These are phyloP conservation scores for Mycena olivaceomarginata DNA, from an alignment of 768 basidiomycete species.

Conservation along the genomic window DNA sequence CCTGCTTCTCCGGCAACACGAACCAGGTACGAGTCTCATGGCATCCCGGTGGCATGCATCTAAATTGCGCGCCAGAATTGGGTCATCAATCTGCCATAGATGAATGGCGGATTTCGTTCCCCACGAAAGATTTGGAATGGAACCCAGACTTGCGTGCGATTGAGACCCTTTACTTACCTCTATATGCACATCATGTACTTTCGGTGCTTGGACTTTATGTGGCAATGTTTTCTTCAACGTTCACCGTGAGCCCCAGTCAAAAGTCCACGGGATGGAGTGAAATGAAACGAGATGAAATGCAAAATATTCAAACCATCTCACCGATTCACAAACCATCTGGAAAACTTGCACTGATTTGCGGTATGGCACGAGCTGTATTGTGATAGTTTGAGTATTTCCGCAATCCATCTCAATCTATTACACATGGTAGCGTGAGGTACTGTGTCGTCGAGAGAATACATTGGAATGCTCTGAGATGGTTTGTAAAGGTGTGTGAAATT, in stretches of 20 bases:
- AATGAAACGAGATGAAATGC: too few species aligned
- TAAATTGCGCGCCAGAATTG: background rate
- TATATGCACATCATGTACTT: background rate
- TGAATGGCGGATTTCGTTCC: background rate
- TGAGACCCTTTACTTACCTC: background rate
- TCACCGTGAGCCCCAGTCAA: background rate
- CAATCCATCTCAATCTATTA: too few species aligned
- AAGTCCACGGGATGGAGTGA: too few species aligned
- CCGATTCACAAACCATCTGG: too few species aligned
- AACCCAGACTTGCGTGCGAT: background rate
- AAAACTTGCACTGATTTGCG: too few species aligned
- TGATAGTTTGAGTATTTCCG: too few species aligned
- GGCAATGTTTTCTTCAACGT: background rate
- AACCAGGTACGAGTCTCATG: slow-evolving; percentile 9
- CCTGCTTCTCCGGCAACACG: slow-evolving; percentile 7
- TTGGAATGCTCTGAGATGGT: too few species aligned
- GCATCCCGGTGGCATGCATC: background rate
- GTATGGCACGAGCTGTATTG: too few species aligned
- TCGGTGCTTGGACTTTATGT: slow-evolving; percentile 1
- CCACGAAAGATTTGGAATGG: background rate
- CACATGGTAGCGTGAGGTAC: too few species aligned
- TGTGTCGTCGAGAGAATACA: too few species aligned
- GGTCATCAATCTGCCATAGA: background rate
- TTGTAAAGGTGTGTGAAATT: too few species aligned
- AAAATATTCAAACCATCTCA: background rate